A percentile compares a stretch with the other conserved stretches of the same genome.
Conservation (phyloP, 2,329 filamentous ascomycete genomes). For the Pseudopithomyces chartarum region DNA sequence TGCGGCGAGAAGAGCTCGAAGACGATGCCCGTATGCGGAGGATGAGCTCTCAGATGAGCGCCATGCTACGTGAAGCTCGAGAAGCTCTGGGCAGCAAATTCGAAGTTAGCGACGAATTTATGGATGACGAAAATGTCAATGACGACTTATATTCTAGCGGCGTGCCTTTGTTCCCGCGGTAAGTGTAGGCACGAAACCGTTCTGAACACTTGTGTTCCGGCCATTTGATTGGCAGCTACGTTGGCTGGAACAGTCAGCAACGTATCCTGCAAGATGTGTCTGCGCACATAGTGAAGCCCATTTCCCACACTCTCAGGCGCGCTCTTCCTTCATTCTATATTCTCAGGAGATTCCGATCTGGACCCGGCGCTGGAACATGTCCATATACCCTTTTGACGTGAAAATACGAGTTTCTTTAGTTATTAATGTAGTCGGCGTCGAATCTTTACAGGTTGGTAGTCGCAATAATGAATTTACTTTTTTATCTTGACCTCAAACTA, state of each 20-base stretch:
- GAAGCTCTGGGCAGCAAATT: slow-evolving; percentile 71
- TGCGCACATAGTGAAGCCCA: too few relatives aligned
- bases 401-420: not conserved
- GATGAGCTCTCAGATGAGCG: slow-evolving; percentile 78
- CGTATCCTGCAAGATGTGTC: too few relatives aligned
- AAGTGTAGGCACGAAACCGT: not conserved
- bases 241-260: not conserved
- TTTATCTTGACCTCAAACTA: too few relatives aligned
- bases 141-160: slow-evolving; percentile 35
- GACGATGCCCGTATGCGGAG: slow-evolving; percentile 78
- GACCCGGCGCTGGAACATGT: slow-evolving; percentile 7
- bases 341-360: slow-evolving; percentile 5
- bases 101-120: slow-evolving; percentile 39
- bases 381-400: slow-evolving; percentile 15
- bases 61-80: slow-evolving; percentile 87
- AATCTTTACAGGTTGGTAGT: not conserved
- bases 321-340: not conserved
- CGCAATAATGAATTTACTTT: slow-evolving; percentile 17
- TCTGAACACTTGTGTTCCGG: not conserved
- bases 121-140: slow-evolving; percentile 32
- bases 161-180: slow-evolving; percentile 11
- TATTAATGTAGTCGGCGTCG: slow-evolving; percentile 7
- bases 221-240: not conserved
- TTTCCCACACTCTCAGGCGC: too few relatives aligned
- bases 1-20: slow-evolving; percentile 74